Evolutionary conservation across 1,139 yeast species (phyloP).

Genomic region (Saccharomycopsis hybrid): DNA sequence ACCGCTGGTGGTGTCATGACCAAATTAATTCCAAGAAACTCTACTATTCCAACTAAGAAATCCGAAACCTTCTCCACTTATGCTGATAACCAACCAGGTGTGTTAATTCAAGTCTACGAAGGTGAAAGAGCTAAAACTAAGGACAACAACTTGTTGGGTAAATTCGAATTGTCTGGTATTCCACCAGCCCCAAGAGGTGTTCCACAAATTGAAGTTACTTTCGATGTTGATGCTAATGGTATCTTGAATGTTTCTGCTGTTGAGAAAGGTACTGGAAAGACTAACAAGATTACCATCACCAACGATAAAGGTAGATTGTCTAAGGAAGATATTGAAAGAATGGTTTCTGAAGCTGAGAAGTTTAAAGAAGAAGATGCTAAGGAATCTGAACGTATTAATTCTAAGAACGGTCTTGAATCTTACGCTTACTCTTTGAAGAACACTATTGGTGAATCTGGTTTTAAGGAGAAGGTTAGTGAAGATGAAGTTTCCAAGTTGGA

Average conservation of each 20-base stretch:
- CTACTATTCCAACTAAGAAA: slow-evolving; percentile 94
- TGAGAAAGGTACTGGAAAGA: slow-evolving; percentile 96
- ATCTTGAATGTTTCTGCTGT: slow-evolving; percentile 88
- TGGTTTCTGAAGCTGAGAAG: slow-evolving; percentile 92
- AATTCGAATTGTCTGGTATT: slow-evolving; percentile 89
- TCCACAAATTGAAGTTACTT: slow-evolving; percentile 94
- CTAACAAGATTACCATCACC: slow-evolving; percentile 88
- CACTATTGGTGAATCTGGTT: slow-evolving; percentile 61
- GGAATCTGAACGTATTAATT: slow-evolving; percentile 70
- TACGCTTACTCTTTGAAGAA: slow-evolving; percentile 81
- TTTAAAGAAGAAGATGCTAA: slow-evolving; percentile 84
- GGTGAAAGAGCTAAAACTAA: slow-evolving; percentile 96
- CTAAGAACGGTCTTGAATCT: slow-evolving; percentile 83
- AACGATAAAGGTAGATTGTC: slow-evolving; percentile 96
- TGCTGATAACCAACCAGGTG: slow-evolving; percentile 96
- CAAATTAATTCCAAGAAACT: slow-evolving; percentile 91
- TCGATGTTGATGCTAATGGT: slow-evolving; percentile 92
- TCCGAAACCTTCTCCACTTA: slow-evolving; percentile 95
- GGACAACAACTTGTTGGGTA: slow-evolving; percentile 93
- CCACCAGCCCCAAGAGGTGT: slow-evolving; percentile 99
- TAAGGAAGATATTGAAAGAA: slow-evolving; percentile 84
- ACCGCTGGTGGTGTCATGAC: slow-evolving; percentile 98
- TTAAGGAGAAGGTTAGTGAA: slow-evolving; percentile 74
- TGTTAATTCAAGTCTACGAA: slow-evolving; percentile 89
- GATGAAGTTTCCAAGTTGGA: slow-evolving; percentile 86